These are phyloP conservation scores for Sordariomycetes sp. DNA, from an alignment of 2,329 filamentous ascomycete genomes.

Conservation along the genomic window DNA sequence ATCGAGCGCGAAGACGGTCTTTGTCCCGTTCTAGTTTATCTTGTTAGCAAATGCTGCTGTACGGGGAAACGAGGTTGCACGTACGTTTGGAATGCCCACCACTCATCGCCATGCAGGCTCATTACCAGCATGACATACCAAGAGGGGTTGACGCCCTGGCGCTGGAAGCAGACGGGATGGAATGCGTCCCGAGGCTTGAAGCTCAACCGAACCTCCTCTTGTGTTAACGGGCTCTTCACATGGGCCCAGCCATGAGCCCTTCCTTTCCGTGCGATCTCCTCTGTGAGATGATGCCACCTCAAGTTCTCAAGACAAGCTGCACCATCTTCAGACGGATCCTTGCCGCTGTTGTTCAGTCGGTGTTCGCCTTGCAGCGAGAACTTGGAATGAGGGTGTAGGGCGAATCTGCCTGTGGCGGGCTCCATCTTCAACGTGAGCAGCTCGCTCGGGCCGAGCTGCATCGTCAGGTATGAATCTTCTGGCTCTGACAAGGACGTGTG, in stretches of 20 bases:
- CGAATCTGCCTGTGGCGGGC: conserved; percentile 66
- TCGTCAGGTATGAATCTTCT: conserved; percentile 53
- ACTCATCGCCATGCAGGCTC: conserved; percentile 62
- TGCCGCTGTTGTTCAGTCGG: conserved; percentile 48
- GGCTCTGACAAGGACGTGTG: conserved; percentile 50
- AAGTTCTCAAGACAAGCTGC: conserved; percentile 48
- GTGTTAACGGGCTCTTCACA: conserved; percentile 33
- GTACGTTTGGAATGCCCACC: conserved; percentile 64
- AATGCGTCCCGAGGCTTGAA: conserved; percentile 54
- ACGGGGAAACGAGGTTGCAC: conserved; percentile 14
- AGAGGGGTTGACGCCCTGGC: conserved; percentile 56
- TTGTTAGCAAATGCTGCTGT: neutral
- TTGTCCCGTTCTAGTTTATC: neutral
- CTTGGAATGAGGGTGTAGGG: conserved; percentile 54
- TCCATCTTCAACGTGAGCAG: conserved; percentile 50
- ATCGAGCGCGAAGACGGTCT: conserved; percentile 8
- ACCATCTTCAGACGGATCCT: conserved; percentile 46
- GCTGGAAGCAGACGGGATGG: conserved; percentile 58
- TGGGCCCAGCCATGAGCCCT: conserved; percentile 55
- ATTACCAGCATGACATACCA: conserved; percentile 67
- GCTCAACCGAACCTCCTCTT: conserved; percentile 46
- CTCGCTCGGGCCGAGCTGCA: conserved; percentile 42
- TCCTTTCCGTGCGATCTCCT: conserved; percentile 50
- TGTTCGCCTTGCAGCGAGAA: conserved; percentile 48
- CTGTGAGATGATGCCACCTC: conserved; percentile 48